phyloP scores from a whole-genome alignment of 2,329 filamentous ascomycete species.

The Botrytis fragariae region DNA sequence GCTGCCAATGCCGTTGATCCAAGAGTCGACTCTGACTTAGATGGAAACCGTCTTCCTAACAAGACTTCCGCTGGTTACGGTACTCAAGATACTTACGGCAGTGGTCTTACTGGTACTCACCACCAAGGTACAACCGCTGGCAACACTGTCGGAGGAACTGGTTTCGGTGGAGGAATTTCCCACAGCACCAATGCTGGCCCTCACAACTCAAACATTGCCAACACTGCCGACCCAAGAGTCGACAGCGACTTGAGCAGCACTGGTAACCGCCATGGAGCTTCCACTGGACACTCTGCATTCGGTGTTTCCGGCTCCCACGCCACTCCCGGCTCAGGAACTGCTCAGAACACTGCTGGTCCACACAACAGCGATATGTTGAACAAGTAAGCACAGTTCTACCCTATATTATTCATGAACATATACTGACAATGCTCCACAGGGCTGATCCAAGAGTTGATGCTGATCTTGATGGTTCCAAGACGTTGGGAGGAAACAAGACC shows the following conservation, averaged over 20 bases:
- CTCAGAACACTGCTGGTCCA: conserved; percentile 49
- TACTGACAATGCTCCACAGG: conserved; percentile 39
- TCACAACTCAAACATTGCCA: conserved; percentile 40
- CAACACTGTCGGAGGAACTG: conserved; percentile 16
- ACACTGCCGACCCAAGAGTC: conserved; percentile 52
- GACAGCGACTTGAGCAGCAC: conserved; percentile 50
- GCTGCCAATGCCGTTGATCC: conserved; percentile 47
- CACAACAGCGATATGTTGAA: conserved; percentile 54
- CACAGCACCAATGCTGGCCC: conserved; percentile 41
- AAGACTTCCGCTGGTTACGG: conserved; percentile 10
- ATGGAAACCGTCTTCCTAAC: conserved; percentile 28
- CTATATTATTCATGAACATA: background rate
- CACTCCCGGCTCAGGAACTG: conserved; percentile 37
- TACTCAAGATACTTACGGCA: conserved; percentile 16
- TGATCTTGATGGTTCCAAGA: conserved; percentile 54
- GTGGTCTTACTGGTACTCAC: conserved; percentile 11
- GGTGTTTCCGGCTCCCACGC: conserved; percentile 37
- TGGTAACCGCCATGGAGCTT: conserved; percentile 38
- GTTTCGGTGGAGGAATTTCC: conserved; percentile 30
- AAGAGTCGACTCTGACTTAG: conserved; percentile 50
- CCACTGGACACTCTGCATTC: conserved; percentile 31
- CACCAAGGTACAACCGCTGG: conserved; percentile 14
- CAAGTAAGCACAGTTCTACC: conserved; percentile 40
- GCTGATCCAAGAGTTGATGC: conserved; percentile 53
- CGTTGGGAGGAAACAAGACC: conserved; percentile 53